Evolutionary conservation across 2,329 filamentous ascomycete genomes (phyloP), one percentile per base, ranked within the genome.

Genomic region (Rhynchosporium graminicola): DNA sequence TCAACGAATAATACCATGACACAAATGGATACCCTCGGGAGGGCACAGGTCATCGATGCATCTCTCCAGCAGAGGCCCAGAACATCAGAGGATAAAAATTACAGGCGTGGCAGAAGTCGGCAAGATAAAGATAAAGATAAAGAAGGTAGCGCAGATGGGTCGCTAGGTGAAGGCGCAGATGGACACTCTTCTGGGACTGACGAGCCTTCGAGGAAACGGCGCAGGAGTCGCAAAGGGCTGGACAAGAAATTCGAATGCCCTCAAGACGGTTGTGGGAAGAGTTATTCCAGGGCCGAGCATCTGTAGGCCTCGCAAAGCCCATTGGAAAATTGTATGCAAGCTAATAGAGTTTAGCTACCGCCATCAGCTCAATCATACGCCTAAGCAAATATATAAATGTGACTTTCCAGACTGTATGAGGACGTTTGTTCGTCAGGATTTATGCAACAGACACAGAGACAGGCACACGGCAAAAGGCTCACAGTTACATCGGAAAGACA

Each of bases 221-320:
- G 89, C 68, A 79, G 89, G 60, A 92, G 89, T 76, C 85, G 90
- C 67, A 92, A 92, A 75, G 89, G 88, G 3, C 78, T 91, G 46
- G 90, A 92, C 75, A 93, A 92, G 78, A 87, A 87, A 72, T 94
- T 92, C 67, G 88, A 90, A 72, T 99, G 95, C 74, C 88, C 89
- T 4, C 86, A 92, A 63, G 87, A 91, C 67, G 91, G 89, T 45
- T 99, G 95, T 72, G 93, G 92, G 46, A 99, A 97, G 81, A 96
- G 89, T 74, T 99, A 99, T 76, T 97, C 94, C 31, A 86, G 95
- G 74, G 94, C 95, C 8, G 95, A 98, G 77, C 95, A 99, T 80
- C 80, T 99, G 79, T 97, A 85, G 82, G 82, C 80, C 29, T 57
- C n/a, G 33, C 29, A 26, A 46, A 13, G 20, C 29, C 12, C 42